These are phyloP conservation scores for Daldinia eschscholtzii DNA, from an alignment of 2,329 filamentous ascomycete species.

Conservation along the genomic window DNA sequence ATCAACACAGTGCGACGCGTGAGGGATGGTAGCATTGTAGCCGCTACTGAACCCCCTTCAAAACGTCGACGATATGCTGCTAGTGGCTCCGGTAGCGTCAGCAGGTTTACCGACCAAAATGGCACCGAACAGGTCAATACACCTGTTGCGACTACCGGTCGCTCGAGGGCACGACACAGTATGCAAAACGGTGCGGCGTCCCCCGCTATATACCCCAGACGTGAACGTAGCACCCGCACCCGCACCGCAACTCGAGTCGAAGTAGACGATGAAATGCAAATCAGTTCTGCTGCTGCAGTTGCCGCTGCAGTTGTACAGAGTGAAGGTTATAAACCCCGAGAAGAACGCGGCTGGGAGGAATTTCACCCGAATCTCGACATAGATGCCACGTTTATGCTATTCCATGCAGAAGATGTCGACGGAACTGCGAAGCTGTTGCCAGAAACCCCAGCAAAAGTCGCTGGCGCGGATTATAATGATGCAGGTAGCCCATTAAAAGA, in stretches of 20 bases:
- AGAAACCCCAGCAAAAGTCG: conserved; percentile 51
- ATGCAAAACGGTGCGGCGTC: conserved; percentile 64
- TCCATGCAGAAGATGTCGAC: conserved; percentile 87
- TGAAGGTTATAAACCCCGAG: conserved; percentile 96
- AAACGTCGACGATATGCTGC: conserved; percentile 85
- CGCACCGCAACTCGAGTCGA: conserved; percentile 65
- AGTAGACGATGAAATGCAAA: conserved; percentile 74
- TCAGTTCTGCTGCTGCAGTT: conserved; percentile 88
- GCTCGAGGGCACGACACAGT: conserved; percentile 64
- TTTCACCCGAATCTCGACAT: conserved; percentile 97
- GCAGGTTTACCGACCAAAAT: conserved; percentile 83
- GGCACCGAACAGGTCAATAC: conserved; percentile 69
- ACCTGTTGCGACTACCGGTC: conserved; percentile 63
- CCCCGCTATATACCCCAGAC: conserved; percentile 63
- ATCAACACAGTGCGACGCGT: conserved; percentile 49
- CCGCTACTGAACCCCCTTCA: conserved; percentile 70
- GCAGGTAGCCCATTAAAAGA: conserved; percentile 62
- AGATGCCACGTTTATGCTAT: conserved; percentile 81
- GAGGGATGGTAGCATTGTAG: conserved; percentile 54
- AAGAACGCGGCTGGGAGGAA: conserved; percentile 97
- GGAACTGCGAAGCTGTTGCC: conserved; percentile 69
- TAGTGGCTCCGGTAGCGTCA: conserved; percentile 87
- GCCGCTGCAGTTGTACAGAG: conserved; percentile 89
- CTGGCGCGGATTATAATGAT: conserved; percentile 58
- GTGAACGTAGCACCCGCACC: conserved; percentile 69